Evolutionary conservation across 345 rosid genomes (phyloP), one percentile per base, ranked within the genome.

Genomic region (Linum tenue): DNA sequence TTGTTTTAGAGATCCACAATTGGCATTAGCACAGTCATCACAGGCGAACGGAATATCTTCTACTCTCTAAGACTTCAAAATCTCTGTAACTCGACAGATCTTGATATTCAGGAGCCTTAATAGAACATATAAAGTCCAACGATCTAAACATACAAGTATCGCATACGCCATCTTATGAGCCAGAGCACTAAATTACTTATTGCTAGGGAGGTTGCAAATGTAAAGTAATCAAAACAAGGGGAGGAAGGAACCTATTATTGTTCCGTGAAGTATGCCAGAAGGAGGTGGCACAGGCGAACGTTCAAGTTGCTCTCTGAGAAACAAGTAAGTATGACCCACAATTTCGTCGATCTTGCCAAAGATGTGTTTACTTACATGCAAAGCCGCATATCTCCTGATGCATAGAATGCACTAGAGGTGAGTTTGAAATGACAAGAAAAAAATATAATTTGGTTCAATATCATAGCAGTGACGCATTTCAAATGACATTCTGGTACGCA

Each of bases 291-390:
- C 63, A 38, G 78, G 70, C 58, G 85, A 76, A 74, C 79, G 82
- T 68, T 81, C 85, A 75, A 92, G 98, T 72, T 87, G 95, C 68
- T 92, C 98, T 77, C 83, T 87, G 76, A 92, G 74, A 79, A 86
- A 92, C 73, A 87, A 76, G 75, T 84, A 92, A 15, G 86, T 63
- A 62, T 87, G 96, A 53, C 96, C 98, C n/a, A 84, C 82, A 71
- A 91, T 83, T 83, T 91, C 96, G 62, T 84, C 81, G 67, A 83
- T 69, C 69, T 85, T 85, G 17, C 84, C 73, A 79, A 86, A 76
- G 50, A 82, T 73, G 75, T 82, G 85, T 75, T 68, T 83, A 63
- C 87, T 85, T 43, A 85, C 80, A 73, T 82, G 75, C 60, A 89
- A 80, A 76, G 98, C 95, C 56, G 65, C 51, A 58, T 75, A 91